Conservation (phyloP, 192 early-diverging fungal genomes). For the Neocallimastix lanati region DNA sequence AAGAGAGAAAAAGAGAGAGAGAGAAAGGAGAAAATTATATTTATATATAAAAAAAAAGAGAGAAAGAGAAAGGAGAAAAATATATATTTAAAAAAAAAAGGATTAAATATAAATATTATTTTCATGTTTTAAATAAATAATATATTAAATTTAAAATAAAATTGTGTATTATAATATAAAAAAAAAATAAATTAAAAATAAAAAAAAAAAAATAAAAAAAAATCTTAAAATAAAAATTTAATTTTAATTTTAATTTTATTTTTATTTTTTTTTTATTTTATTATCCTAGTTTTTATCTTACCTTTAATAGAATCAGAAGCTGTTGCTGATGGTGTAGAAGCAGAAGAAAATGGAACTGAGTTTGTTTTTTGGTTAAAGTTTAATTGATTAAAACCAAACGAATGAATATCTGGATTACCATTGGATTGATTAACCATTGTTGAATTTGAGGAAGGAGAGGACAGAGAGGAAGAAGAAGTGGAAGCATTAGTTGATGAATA, state of each 20-base stretch:
- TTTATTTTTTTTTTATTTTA: no score
- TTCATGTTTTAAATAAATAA: no score
- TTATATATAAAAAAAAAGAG: background rate
- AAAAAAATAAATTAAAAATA: no score
- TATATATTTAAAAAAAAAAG: no score
- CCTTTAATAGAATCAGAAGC: background rate
- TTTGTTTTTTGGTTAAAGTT: background rate
- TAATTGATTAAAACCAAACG: background rate
- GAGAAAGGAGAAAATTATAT: no score
- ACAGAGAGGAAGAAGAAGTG: background rate
- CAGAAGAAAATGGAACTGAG: background rate
- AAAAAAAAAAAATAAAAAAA: no score
- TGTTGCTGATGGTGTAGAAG: background rate
- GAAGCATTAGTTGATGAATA: background rate
- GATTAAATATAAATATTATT: no score
- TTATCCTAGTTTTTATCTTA: background rate
- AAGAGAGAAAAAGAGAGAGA: no score
- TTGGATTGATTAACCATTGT: background rate
- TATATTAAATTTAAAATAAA: no score
- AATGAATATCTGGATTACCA: background rate
- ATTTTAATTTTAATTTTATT: no score
- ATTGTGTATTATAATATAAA: no score
- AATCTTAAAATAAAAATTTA: no score
- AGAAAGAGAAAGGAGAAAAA: background rate
- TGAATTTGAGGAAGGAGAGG: background rate